A percentile compares a stretch with the other conserved stretches of the same genome.
Conservation (phyloP, 176 grass and related monocot genomes). For the Oryza longistaminata region DNA sequence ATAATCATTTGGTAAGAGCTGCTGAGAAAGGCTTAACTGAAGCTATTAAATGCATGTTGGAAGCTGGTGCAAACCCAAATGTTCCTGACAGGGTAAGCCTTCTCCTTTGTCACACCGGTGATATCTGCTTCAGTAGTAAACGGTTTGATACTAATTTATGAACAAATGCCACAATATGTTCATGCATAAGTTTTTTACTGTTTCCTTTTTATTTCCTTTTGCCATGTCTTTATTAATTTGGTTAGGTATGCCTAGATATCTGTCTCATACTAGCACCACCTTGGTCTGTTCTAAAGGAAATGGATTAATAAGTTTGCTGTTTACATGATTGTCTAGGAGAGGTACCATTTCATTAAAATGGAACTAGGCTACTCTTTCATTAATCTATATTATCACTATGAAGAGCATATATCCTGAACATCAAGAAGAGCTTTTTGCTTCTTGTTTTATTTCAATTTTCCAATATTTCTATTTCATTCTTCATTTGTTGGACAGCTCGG, state of each 20-base stretch:
- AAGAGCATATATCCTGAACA: neutral
- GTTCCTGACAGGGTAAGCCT: conserved; percentile 25
- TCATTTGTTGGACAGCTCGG: conserved; percentile 31
- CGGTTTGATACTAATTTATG: neutral
- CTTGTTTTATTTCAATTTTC: neutral
- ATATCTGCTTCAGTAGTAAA: neutral
- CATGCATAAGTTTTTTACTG: conserved; percentile 1
- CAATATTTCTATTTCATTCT: neutral
- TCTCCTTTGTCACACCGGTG: conserved; percentile 1
- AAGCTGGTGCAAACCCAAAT: conserved; percentile 35
- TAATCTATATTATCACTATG: neutral
- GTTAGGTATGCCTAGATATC: neutral
- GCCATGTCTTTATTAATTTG: neutral
- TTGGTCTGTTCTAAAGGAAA: conserved; percentile 1
- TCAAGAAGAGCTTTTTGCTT: neutral
- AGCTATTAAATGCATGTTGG: conserved; percentile 39
- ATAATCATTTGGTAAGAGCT: conserved; percentile 27
- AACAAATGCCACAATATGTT: neutral
- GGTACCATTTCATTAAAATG: neutral
- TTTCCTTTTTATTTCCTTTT: neutral
- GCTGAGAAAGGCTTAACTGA: conserved; percentile 35
- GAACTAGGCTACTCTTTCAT: neutral
- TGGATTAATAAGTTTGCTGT: neutral
- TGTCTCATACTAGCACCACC: neutral
- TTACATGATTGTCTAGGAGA: neutral